Percentiles rank a stretch among this genome's conserved stretches.
Conservation (phyloP, 2,329 filamentous ascomycete genomes). For the Colletotrichum brevisporum region DNA sequence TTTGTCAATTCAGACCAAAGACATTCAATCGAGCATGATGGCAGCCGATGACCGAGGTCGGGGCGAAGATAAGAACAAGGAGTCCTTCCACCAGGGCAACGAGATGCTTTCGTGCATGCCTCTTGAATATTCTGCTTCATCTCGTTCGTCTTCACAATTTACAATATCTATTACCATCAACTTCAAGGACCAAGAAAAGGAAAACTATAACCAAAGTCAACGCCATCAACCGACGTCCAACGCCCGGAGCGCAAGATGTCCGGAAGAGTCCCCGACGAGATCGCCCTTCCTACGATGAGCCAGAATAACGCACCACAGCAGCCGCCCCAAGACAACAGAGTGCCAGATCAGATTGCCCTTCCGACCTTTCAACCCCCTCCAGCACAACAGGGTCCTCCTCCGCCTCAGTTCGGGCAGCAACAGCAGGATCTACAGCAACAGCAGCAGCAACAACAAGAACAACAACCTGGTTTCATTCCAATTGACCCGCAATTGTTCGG, state of each 20-base stretch:
- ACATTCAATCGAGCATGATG: no score
- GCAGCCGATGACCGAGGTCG: no score
- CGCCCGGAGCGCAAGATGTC: slow-evolving; percentile 14
- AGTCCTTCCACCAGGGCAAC: no score
- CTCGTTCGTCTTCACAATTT: no score
- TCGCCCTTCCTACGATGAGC: slow-evolving; percentile 23
- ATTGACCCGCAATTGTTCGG: no score
- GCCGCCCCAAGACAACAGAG: not conserved
- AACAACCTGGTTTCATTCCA: no score
- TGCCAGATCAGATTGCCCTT: not conserved
- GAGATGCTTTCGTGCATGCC: no score
- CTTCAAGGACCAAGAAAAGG: no score
- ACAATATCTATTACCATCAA: no score
- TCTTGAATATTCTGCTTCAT: no score
- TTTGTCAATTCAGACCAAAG: not conserved
- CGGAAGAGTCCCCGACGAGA: slow-evolving; percentile 11
- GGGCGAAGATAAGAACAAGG: no score
- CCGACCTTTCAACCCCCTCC: not conserved
- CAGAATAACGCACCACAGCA: not conserved
- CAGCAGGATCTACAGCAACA: not conserved
- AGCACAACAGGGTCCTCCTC: slow-evolving; percentile 3
- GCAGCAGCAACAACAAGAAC: not conserved
- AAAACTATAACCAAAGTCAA: no score
- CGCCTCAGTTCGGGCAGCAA: not conserved
- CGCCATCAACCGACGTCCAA: not conserved